phyloP scores from a whole-genome alignment of 2,329 filamentous ascomycete genomes.

The Pseudofabraea citricarpa region DNA sequence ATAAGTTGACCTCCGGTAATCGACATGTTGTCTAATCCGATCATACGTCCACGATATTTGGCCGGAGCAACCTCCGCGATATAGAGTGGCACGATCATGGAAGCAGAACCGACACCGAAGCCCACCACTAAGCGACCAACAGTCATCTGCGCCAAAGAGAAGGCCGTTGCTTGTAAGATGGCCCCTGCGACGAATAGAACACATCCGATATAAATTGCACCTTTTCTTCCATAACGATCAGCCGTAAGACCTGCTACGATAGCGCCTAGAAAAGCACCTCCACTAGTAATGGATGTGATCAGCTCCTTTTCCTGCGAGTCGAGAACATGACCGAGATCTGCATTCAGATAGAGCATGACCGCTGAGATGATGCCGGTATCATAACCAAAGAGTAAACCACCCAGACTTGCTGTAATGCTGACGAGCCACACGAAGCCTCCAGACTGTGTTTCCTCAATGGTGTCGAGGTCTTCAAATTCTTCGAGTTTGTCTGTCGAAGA shows the following conservation, averaged over 20 bases:
- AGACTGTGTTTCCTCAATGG: no score
- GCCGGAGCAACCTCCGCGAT: constrained; percentile 46
- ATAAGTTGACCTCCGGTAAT: constrained; percentile 38
- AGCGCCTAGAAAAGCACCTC: constrained; percentile 40
- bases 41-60: constrained; percentile 43
- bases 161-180: constrained; percentile 30
- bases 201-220: constrained; percentile 34
- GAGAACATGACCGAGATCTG: constrained; percentile 33
- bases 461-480: no score
- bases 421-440: no score
- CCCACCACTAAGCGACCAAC: constrained; percentile 42
- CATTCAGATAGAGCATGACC: constrained; percentile 35
- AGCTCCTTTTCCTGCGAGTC: constrained; percentile 42
- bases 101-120: constrained; percentile 42
- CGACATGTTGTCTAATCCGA: constrained; percentile 42
- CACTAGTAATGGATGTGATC: constrained; percentile 46
- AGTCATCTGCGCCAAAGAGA: constrained; percentile 36
- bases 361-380: constrained; percentile 42
- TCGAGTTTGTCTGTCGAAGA: no score
- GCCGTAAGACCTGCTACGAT: constrained; percentile 32
- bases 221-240: constrained; percentile 36
- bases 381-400: no score
- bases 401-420: no score
- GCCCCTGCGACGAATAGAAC: constrained; percentile 35
- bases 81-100: constrained; percentile 43